Percentiles rank a stretch among this genome's conserved stretches.
phyloP scores from a whole-genome alignment of 805 yeast genomes.

The Sugiyamaella lignohabitans region DNA sequence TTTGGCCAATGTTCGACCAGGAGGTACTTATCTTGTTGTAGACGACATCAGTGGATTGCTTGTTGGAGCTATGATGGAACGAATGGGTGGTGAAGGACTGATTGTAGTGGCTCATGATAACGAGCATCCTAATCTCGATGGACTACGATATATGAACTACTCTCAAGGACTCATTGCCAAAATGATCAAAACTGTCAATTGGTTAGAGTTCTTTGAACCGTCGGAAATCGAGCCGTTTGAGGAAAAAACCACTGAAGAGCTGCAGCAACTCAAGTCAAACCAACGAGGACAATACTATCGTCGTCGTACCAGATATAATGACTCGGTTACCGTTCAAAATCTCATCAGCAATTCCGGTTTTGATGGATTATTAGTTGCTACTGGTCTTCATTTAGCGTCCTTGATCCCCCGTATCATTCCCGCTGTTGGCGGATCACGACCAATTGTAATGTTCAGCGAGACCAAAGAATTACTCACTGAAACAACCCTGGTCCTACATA shows the following conservation, averaged over 20 bases:
- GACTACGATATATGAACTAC: conserved; percentile 56
- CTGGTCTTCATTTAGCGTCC: conserved; percentile 64
- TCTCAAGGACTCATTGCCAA: conserved; percentile 44
- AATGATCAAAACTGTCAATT: conserved; percentile 63
- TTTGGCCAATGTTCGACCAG: conserved; percentile 77
- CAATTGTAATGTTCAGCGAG: conserved; percentile 75
- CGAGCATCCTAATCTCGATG: conserved; percentile 81
- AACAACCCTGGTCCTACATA: conserved; percentile 58
- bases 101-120: conserved; percentile 80
- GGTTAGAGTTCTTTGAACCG: conserved; percentile 80
- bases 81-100: conserved; percentile 71
- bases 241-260: conserved; percentile 42
- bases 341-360: conserved; percentile 48
- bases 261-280: conserved; percentile 49
- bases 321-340: conserved; percentile 33
- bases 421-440: conserved; percentile 75
- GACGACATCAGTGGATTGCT: conserved; percentile 97
- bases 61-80: conserved; percentile 76
- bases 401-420: conserved; percentile 57
- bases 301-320: conserved; percentile 48
- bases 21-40: conserved; percentile 78
- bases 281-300: conserved; percentile 63
- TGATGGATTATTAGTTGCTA: conserved; percentile 69
- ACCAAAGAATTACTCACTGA: conserved; percentile 74
- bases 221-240: conserved; percentile 46